These are phyloP conservation scores for Rhypophila decipiens DNA, from an alignment of 495 filamentous ascomycete species.

Conservation along the genomic window DNA sequence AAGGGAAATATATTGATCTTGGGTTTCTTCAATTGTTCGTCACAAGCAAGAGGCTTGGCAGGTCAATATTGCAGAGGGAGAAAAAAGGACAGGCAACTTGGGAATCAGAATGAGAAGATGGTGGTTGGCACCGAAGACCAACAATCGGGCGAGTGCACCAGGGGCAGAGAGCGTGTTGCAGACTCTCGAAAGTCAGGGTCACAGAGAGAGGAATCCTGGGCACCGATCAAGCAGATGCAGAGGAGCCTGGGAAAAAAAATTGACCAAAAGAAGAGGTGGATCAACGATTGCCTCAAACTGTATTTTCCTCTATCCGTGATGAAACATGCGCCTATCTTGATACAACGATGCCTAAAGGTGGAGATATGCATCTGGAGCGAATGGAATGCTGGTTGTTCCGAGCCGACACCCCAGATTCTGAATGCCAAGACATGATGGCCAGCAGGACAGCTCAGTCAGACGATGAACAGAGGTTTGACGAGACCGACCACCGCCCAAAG, in stretches of 20 bases:
- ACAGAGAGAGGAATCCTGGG: slow-evolving; percentile 12
- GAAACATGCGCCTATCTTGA: too few relatives aligned
- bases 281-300: too few relatives aligned
- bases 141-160: slow-evolving; percentile 7
- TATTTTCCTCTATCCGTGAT: too few relatives aligned
- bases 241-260: not conserved
- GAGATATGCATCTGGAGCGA: not conserved
- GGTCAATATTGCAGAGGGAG: slow-evolving; percentile 8
- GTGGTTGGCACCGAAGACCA: not conserved
- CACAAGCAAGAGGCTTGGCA: not conserved
- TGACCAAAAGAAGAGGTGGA: too few relatives aligned
- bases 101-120: too few relatives aligned
- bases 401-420: not conserved
- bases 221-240: slow-evolving; percentile 15
- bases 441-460: too few relatives aligned
- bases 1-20: not conserved
- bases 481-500: too few relatives aligned
- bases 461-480: too few relatives aligned
- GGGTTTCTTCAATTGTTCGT: not conserved
- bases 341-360: too few relatives aligned
- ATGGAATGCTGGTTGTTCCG: not conserved
- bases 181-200: slow-evolving; percentile 5
- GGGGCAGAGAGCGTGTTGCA: slow-evolving; percentile 11
- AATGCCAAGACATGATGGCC: too few relatives aligned
- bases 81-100: too few relatives aligned